Conservation (phyloP, 2,329 filamentous ascomycete species). For the Nigrospora osmanthi region DNA sequence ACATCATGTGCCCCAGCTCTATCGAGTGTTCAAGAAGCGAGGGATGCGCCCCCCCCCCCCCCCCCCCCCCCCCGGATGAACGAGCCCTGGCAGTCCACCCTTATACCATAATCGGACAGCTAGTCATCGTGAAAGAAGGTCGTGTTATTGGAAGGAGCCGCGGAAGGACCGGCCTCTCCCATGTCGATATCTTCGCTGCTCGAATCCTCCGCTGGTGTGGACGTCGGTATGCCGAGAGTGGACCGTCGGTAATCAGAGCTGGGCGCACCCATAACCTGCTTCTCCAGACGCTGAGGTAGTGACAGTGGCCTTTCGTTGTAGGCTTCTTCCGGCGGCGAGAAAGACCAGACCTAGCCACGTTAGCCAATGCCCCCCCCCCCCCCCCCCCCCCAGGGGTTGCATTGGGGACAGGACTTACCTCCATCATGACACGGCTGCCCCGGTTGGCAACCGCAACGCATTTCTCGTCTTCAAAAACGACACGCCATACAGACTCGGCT, state of each 20-base stretch:
- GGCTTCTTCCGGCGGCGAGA: conserved; percentile 74
- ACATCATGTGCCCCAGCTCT: too few species aligned
- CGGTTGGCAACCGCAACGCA: conserved; percentile 91
- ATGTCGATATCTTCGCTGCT: conserved; percentile 43
- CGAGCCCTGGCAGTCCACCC: too few species aligned
- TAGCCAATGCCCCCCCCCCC: too few species aligned
- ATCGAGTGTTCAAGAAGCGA: too few species aligned
- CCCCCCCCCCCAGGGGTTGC: too few species aligned
- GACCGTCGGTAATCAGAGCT: conserved; percentile 34
- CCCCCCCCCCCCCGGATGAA: too few species aligned
- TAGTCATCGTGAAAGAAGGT: conserved; percentile 44
- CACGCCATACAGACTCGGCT: conserved; percentile 93
- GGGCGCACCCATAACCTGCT: conserved; percentile 39
- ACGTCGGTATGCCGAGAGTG: conserved; percentile 10
- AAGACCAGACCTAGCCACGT: conserved; percentile 73
- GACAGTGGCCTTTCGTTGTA: conserved; percentile 45
- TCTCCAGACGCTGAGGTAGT: conserved; percentile 36
- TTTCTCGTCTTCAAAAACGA: conserved; percentile 97
- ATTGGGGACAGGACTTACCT: conserved; percentile 51
- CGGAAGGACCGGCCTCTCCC: conserved; percentile 47
- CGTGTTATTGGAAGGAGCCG: conserved; percentile 39
- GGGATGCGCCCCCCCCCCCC: too few species aligned
- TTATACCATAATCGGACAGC: background rate
- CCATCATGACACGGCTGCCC: conserved; percentile 86
- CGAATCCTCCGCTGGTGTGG: conserved; percentile 18